A percentile compares a stretch with the other conserved stretches of the same genome.
Evolutionary conservation across 2,329 filamentous ascomycete genomes (phyloP).

Genomic region (Clonostachys byssicola): DNA sequence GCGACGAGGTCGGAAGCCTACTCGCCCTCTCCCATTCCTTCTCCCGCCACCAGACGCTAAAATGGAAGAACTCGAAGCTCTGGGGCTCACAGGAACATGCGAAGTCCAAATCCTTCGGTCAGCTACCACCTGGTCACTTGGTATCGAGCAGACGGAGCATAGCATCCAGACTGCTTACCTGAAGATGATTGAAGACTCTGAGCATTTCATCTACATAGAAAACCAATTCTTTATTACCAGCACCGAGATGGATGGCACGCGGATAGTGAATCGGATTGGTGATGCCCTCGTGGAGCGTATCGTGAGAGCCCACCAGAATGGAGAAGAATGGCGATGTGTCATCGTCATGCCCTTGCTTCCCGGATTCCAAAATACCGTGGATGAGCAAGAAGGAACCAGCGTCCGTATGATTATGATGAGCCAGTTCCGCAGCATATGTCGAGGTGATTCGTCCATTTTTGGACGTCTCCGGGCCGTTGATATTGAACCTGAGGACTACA

Average conservation of each 20-base stretch:
- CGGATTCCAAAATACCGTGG: conserved; percentile 97
- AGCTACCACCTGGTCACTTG: conserved; percentile 86
- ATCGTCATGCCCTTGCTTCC: conserved; percentile 94
- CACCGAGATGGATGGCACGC: conserved; percentile 80
- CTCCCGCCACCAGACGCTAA: conserved; percentile 92
- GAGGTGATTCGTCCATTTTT: conserved; percentile 89
- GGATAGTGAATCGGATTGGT: conserved; percentile 88
- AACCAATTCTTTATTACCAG: conserved; percentile 98
- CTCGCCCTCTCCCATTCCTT: conserved; percentile 87
- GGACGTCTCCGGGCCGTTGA: conserved; percentile 72
- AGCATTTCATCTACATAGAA: conserved; percentile 98
- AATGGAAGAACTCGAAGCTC: conserved; percentile 75
- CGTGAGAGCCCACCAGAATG: conserved; percentile 75
- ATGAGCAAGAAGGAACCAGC: conserved; percentile 89
- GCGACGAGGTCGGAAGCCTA: conserved; percentile 86
- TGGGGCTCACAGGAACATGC: conserved; percentile 89
- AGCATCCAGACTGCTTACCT: conserved; percentile 96
- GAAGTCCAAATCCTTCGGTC: conserved; percentile 95
- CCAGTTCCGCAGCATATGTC: conserved; percentile 93
- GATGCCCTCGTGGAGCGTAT: conserved; percentile 93
- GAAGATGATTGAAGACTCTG: conserved; percentile 89
- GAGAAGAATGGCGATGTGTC: conserved; percentile 85
- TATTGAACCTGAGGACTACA: conserved; percentile 92
- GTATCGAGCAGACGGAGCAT: conserved; percentile 81
- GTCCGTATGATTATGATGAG: conserved; percentile 95